Conservation (phyloP, 1,139 yeast species). For the Saccharomyces hybrid region DNA sequence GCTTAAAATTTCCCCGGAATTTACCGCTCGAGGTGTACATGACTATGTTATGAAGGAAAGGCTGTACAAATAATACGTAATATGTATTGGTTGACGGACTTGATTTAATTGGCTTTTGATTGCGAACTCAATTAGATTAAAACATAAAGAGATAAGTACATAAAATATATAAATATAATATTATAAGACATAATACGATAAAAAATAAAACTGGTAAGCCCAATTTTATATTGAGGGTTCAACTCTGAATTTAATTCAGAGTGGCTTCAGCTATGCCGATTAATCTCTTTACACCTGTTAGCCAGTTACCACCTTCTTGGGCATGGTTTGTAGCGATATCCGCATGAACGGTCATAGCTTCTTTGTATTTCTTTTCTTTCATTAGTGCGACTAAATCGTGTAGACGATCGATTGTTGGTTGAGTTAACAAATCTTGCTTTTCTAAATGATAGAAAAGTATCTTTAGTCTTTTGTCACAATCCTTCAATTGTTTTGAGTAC, state of each 20-base stretch:
- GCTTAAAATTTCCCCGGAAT: neutral
- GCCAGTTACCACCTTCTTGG: slow-evolving; percentile 85
- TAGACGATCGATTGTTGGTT: slow-evolving; percentile 50
- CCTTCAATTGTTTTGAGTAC: slow-evolving; percentile 64
- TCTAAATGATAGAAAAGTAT: slow-evolving; percentile 75
- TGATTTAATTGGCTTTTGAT: neutral
- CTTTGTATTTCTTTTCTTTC: slow-evolving; percentile 45
- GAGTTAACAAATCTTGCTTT: slow-evolving; percentile 58
- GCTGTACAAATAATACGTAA: neutral
- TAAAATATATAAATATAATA: neutral
- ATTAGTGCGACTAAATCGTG: slow-evolving; percentile 46
- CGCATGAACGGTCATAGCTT: slow-evolving; percentile 51
- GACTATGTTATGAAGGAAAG: neutral
- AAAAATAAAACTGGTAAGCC: neutral
- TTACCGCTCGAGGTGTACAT: slow-evolving; percentile 1
- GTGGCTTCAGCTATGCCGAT: slow-evolving; percentile 58
- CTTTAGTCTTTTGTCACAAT: slow-evolving; percentile 74
- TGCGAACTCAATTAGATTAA: neutral
- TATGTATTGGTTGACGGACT: neutral
- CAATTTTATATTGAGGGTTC: neutral
- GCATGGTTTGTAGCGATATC: slow-evolving; percentile 60
- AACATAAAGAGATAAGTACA: neutral
- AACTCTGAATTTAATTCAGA: slow-evolving; percentile 9
- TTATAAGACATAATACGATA: neutral
- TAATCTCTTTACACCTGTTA: slow-evolving; percentile 82